Base-by-base conservation (phyloP, 2,329 filamentous ascomycete genomes). In the Niveomyces coronatus region DNA sequence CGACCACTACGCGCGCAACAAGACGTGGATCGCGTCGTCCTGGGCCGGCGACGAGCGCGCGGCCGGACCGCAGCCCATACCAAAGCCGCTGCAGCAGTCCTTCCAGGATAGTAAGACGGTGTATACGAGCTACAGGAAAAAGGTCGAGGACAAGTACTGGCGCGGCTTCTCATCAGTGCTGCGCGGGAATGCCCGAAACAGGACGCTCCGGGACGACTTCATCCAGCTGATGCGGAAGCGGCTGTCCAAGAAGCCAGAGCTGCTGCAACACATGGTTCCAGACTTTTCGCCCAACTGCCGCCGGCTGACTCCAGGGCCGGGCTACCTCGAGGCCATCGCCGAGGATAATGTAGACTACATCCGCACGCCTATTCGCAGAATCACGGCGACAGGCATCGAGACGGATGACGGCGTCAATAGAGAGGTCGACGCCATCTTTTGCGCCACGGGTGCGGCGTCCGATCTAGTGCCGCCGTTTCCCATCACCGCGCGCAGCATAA, bases 21-120 rank as follows among this genome's bases (percentile, higher is more conserved):
- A 64, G 22, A 83, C 79, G 0, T 85, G 80, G 80, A 74, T 84
- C 19, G 74, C 79, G 0, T 67, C 72, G 2, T 73, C 74, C 0
- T 80, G 76, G 55, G 71, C 71, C 0, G 65, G 71, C 23, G 60
- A 71, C 42, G 58, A 71, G 47, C 68, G 74, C 22, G 70, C 68
- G 20, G 60, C 73, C 1, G 70, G 69, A 23, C 65, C 77, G 0
- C 76, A 79, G 31, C 63, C 64, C 1, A 75, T 73, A 46, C 55
- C 63, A 0, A 47, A 68, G 2, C 71, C 78, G 16, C 70, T 79
- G 26, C 65, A 76, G 39, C 61, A 74, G 15, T 63, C 66, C 0
- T 82, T 82, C 52, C 47, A 76, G 34, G 60, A 85, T 44, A 74
- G 79, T n/a, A n/a, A n/a, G 0, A 60, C 73, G 3, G 64, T 59